These are phyloP conservation scores for Aphanoascus verrucosus DNA, from an alignment of 2,329 filamentous ascomycete genomes.

Conservation along the genomic window DNA sequence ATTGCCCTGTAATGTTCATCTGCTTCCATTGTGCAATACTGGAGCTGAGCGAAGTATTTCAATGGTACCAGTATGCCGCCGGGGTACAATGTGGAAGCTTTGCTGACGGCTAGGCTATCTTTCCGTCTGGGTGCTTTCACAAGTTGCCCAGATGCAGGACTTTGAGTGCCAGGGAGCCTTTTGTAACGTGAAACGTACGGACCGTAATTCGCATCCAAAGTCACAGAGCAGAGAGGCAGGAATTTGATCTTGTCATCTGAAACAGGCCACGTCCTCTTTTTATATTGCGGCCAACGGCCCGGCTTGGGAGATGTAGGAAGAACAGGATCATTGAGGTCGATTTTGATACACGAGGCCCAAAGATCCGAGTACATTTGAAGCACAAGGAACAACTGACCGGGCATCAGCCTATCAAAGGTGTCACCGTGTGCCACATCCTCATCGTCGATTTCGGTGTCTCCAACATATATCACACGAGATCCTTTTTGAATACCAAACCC, in stretches of 20 bases:
- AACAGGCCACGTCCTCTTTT: background rate
- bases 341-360: constrained; percentile 26
- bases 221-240: constrained; percentile 5
- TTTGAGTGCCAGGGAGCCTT: background rate
- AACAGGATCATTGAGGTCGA: constrained; percentile 17
- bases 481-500: constrained; percentile 11
- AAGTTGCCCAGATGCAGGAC: background rate
- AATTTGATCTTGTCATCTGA: constrained; percentile 6
- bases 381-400: constrained; percentile 25
- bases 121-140: background rate
- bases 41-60: background rate
- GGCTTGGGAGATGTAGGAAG: background rate
- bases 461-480: constrained; percentile 11
- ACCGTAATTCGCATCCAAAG: background rate
- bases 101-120: background rate
- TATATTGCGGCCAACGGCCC: background rate
- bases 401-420: constrained; percentile 22
- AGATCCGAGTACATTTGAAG: constrained; percentile 26
- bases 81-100: background rate
- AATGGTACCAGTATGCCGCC: constrained; percentile 1
- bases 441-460: constrained; percentile 5
- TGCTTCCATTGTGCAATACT: background rate
- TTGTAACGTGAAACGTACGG: background rate
- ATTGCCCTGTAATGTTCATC: background rate
- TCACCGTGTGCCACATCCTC: constrained; percentile 17